Evolutionary conservation across 1,284 basidiomycete species (phyloP), one percentile per base, ranked within the genome.

Genomic region (Trichosporon faecale): DNA sequence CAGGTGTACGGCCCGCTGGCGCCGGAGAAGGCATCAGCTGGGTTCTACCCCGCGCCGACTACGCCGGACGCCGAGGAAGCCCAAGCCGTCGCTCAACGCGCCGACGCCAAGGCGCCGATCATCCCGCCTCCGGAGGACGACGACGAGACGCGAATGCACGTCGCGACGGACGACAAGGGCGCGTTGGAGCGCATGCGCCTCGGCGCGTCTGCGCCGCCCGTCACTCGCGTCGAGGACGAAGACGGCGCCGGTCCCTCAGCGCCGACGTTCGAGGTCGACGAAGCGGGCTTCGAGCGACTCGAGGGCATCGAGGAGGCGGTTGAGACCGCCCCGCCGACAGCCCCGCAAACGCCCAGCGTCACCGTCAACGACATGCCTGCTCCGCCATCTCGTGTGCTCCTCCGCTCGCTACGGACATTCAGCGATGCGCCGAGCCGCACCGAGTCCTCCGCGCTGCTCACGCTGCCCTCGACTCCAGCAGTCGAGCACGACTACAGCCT

Each of bases 151-250:
- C 74, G 21, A 61, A 60, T 72, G 14, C 83, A 84, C 74, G 72
- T 82, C 25, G 83, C 83, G 3, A 84, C 83, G 44, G 83, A 83
- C 71, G 83, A 84, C 70, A 84, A 84, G 72, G 70, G 75, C 7
- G 75, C 80, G 12, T 65, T 84, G 25, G 83, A 84, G 67, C 75
- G 76, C 25, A 52, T 84, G 71, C 67, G 82, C 27, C 61, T 81
- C 14, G 80, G 77, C 2, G 82, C 74, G 2, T 80, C 79, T 23
- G 80, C 79, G 1, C 80, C 81, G 5, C 79, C 80, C 6, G 67
- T 68, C 74, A n/a, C 75, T 73, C 60, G 66, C 18, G 33, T 55
- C 67, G 44, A 64, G 37, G 63, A 60, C 16, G 68, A 33, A 23
- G 65, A n/a, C 11, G 69, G 33, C 1, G 71, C 67, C 14, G 70